Conservation (phyloP, 2,329 filamentous ascomycete genomes). For the Trichoderma atrobrunneum region DNA sequence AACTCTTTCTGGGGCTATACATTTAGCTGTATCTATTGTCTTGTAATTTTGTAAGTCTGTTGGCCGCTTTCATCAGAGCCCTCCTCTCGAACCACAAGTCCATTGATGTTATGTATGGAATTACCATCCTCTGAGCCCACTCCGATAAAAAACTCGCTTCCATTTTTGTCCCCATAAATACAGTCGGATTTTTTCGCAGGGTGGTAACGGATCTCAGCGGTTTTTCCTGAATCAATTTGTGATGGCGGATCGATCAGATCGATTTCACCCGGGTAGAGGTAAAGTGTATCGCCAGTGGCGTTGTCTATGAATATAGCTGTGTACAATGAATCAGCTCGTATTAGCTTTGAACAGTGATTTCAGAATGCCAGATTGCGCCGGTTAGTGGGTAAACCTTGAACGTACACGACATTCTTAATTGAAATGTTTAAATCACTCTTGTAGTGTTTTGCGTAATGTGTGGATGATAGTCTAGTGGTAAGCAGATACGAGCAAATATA, state of each 20-base stretch:
- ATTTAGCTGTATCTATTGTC: neutral
- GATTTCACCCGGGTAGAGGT: neutral
- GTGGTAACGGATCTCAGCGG: neutral
- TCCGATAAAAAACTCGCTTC: neutral
- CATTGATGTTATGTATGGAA: neutral
- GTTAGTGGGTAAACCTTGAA: neutral
- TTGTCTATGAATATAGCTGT: neutral
- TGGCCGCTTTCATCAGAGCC: neutral
- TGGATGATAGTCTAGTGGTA: neutral
- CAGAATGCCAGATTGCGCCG: neutral
- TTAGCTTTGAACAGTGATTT: neutral
- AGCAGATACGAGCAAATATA: neutral
- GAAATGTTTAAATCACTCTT: neutral
- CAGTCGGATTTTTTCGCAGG: neutral
- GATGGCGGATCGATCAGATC: neutral
- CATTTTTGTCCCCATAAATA: neutral
- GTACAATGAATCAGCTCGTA: neutral
- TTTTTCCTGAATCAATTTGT: neutral
- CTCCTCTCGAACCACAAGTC: neutral
- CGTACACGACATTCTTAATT: neutral
- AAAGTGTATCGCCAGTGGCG: neutral
- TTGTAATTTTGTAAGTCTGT: neutral
- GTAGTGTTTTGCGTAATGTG: neutral
- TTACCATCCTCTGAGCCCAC: neutral
- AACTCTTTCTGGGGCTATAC: neutral